These are phyloP conservation scores for Chenopodium suecicum DNA, from an alignment of 148 eudicot genomes.

Conservation along the genomic window DNA sequence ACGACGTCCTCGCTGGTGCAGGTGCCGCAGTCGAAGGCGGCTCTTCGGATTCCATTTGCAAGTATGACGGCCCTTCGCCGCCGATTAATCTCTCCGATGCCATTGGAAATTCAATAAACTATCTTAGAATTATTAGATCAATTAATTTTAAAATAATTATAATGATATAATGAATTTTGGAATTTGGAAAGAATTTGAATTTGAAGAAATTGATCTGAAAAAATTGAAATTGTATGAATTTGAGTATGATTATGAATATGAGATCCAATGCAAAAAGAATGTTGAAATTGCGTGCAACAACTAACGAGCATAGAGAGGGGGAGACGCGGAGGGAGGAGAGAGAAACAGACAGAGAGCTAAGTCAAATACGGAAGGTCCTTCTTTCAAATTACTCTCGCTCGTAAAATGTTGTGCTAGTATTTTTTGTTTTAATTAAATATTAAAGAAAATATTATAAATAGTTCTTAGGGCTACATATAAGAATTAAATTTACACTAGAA, in stretches of 20 bases:
- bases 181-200: background rate
- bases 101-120: slow-evolving; percentile 21
- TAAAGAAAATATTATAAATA: too few relatives aligned
- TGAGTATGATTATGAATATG: too few relatives aligned
- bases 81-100: slow-evolving; percentile 63
- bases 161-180: background rate
- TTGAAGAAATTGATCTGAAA: slow-evolving; percentile 20
- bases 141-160: background rate
- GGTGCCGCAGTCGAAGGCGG: slow-evolving; percentile 18
- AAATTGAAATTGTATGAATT: background rate
- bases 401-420: background rate
- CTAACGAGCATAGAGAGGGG: background rate
- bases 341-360: slow-evolving; percentile 7
- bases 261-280: slow-evolving; percentile 16
- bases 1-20: slow-evolving; percentile 30
- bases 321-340: background rate
- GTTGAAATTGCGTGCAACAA: slow-evolving; percentile 4
- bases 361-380: slow-evolving; percentile 24
- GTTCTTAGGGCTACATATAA: too few relatives aligned
- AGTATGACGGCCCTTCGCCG: slow-evolving; percentile 47
- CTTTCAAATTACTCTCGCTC: background rate
- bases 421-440: background rate
- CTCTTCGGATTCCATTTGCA: slow-evolving; percentile 61
- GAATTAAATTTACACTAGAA: too few relatives aligned
- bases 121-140: too few relatives aligned